phyloP scores from a whole-genome alignment of 164 flowering plant genomes.

The Piper betle region DNA sequence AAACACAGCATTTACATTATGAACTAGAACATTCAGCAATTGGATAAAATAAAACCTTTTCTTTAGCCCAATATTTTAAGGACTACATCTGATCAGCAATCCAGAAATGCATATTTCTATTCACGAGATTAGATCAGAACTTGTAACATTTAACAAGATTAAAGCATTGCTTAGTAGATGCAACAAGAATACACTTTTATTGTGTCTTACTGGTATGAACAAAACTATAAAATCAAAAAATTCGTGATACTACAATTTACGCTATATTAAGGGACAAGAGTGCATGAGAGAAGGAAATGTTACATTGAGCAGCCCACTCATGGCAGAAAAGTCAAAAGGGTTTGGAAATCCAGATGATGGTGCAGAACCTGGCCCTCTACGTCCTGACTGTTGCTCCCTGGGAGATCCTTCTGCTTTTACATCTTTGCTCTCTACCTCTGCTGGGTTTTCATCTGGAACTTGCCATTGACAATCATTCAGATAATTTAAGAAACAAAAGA shows the following conservation, averaged over 20 bases:
- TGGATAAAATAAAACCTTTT: no score
- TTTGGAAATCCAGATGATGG: conserved; percentile 33
- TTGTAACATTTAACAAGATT: no score
- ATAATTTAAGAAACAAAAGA: no score
- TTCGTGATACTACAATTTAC: neutral
- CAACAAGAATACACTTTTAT: neutral
- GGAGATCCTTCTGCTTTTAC: conserved; percentile 21
- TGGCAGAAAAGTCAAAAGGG: conserved; percentile 81
- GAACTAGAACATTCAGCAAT: no score
- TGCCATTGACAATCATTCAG: neutral
- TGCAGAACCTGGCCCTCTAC: conserved; percentile 15
- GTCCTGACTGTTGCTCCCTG: conserved; percentile 19
- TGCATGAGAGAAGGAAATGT: neutral
- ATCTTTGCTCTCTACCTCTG: conserved; percentile 16
- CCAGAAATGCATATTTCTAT: no score
- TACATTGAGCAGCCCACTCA: conserved; percentile 74
- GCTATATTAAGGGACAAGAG: neutral
- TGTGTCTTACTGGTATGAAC: neutral
- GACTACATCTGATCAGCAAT: no score
- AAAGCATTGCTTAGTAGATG: no score
- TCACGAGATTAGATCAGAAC: no score
- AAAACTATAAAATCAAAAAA: neutral
- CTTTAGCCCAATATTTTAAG: no score
- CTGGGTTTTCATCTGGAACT: conserved; percentile 22
- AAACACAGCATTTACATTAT: no score